Percentiles rank a stretch among this genome's conserved stretches.
Evolutionary conservation across 2,329 filamentous ascomycete species (phyloP).

Genomic region (Neonectria coccinea): DNA sequence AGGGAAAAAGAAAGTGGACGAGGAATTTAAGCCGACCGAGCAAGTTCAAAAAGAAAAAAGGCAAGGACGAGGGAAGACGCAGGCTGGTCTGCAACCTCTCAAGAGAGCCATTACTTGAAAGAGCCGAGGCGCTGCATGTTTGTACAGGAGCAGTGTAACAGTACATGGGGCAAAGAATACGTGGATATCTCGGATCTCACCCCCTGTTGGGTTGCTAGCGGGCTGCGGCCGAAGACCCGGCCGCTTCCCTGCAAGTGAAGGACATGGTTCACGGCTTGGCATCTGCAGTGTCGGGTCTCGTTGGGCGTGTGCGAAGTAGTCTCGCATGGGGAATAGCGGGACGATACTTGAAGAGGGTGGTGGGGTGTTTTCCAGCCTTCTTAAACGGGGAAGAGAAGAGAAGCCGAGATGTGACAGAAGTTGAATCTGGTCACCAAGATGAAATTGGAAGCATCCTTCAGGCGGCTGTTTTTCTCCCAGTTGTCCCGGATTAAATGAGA

Average conservation of each 20-base stretch:
- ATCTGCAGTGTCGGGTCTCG: background rate
- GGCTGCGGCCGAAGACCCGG: background rate
- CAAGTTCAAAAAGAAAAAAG: slow-evolving; percentile 1
- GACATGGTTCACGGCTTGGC: background rate
- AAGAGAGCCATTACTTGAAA: background rate
- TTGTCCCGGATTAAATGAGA: background rate
- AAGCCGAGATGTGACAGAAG: background rate
- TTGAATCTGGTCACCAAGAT: background rate
- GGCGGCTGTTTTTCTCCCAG: background rate
- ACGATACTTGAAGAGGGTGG: background rate
- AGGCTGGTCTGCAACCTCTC: background rate
- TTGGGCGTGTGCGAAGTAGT: background rate
- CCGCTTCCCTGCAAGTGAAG: background rate
- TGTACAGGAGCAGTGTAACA: background rate
- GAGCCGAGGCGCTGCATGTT: background rate
- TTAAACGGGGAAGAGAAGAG: background rate
- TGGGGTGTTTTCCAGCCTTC: background rate
- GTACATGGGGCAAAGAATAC: background rate
- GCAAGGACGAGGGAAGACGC: background rate
- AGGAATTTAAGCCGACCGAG: background rate
- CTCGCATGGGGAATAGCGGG: background rate
- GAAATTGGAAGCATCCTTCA: background rate
- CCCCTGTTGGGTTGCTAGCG: no score
- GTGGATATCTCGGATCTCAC: slow-evolving; percentile 1
- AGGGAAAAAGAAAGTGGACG: background rate